Evolutionary conservation across 1,284 basidiomycete genomes (phyloP).

Genomic region (Boletus sp.): DNA sequence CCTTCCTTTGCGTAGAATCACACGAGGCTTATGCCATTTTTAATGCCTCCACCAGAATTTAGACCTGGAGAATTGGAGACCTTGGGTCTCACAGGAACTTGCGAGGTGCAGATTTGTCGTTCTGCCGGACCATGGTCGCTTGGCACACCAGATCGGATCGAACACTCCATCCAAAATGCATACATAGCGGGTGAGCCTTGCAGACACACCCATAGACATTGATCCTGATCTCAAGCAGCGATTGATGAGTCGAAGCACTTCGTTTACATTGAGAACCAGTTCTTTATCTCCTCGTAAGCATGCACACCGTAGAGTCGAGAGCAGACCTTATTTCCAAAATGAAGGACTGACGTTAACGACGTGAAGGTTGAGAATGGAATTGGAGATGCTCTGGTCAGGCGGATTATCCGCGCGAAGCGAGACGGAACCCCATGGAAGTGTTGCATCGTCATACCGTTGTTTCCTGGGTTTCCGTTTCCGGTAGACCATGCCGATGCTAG

Average conservation of each 20-base stretch:
- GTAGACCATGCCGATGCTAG: conserved; percentile 92
- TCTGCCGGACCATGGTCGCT: conserved; percentile 96
- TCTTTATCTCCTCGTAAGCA: conserved; percentile 91
- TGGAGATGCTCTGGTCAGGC: conserved; percentile 89
- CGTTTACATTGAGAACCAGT: conserved; percentile 96
- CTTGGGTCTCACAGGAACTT: conserved; percentile 89
- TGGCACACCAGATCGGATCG: conserved; percentile 81
- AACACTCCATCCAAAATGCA: conserved; percentile 94
- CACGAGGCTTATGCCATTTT: conserved; percentile 86
- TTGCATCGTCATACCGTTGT: conserved; percentile 87
- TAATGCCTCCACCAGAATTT: conserved; percentile 93
- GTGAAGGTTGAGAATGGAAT: conserved; percentile 90
- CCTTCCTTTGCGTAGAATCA: conserved; percentile 62
- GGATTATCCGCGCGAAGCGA: conserved; percentile 86
- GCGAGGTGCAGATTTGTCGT: conserved; percentile 95
- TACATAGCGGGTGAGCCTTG: conserved; percentile 74
- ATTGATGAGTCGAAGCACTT: conserved; percentile 95
- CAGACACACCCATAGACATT: not conserved
- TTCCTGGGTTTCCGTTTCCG: conserved; percentile 93
- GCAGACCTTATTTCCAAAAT: conserved; percentile 5
- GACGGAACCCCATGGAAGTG: conserved; percentile 87
- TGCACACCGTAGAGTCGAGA: not conserved
- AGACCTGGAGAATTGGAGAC: conserved; percentile 76
- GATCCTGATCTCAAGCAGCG: conserved; percentile 44
- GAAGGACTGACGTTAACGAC: conserved; percentile 81